Evolutionary conservation across 768 basidiomycete species (phyloP), one percentile per base, ranked within the genome.

Genomic region (Candolleomyces efflorescens): DNA sequence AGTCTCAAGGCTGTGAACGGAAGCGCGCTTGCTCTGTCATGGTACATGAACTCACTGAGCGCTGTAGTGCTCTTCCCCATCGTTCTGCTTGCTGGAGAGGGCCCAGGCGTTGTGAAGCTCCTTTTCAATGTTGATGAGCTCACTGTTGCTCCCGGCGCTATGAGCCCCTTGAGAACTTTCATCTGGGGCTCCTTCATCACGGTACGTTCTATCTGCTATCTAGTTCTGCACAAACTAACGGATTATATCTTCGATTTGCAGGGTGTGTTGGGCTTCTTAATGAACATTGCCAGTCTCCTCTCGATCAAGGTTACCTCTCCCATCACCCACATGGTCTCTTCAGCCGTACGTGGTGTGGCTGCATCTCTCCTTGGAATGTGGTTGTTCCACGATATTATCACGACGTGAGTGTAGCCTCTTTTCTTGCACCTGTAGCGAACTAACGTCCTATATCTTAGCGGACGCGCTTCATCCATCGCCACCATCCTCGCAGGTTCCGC

Each of bases 231-330:
- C 18, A 15, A 24, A 12, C 15, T 36, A 41, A 3, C 36, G 45
- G 27, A 23, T 45, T 6, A 47, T 53, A 36, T 38, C 13, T n/a
- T 32, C 32, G 22, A 61, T 13, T 59, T 15, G 20, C 23, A 94
- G 91, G 94, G 94, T 32, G 74, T 82, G 17, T 75, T 97, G 53
- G 95, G 95, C 10, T 98, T 97, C 81, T 74, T 95, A 64, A 97
- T 98, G 84, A 92, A 90, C 73, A 83, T 98, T 54, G 94, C 95
- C 10, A 92, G 91, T 61, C 75, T 95, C 60, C 79, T 98, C 27
- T 94, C 92, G 23, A 97, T 98, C 78, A 95, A 98, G 71, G 90
- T 98, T 60, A 98, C 95, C 7, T 96, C 94, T 1, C 95, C 95
- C 13, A 94, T 98, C 69, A 95, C 95, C 2, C 95, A 98, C 71